A percentile compares a stretch with the other conserved stretches of the same genome.
These are phyloP conservation scores for Solanum appendiculatum DNA, from an alignment of 257 asterid species.

Conservation along the genomic window DNA sequence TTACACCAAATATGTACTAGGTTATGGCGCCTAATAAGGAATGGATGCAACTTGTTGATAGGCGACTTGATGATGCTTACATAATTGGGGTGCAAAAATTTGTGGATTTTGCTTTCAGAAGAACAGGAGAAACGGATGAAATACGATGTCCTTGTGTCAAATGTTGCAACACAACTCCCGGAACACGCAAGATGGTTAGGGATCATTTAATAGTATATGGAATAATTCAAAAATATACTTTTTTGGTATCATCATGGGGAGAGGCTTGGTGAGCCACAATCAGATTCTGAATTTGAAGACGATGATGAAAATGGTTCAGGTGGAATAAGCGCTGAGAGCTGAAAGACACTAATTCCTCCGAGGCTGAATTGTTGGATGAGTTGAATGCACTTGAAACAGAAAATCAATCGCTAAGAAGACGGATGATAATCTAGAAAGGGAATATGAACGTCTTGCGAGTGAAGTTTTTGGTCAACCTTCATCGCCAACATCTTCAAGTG, in stretches of 20 bases:
- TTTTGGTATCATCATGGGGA: not conserved
- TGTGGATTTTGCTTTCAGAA: too few relatives aligned
- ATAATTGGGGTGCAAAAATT: not conserved
- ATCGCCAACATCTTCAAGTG: not conserved
- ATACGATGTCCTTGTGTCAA: not conserved
- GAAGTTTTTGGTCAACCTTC: too few relatives aligned
- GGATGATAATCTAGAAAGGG: not conserved
- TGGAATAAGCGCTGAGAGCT: not conserved
- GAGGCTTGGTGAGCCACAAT: not conserved
- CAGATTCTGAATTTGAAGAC: not conserved
- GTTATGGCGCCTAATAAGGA: not conserved
- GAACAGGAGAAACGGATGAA: not conserved
- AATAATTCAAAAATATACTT: too few relatives aligned
- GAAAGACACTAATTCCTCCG: not conserved
- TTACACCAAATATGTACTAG: not conserved
- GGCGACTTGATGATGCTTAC: not conserved
- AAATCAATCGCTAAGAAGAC: not conserved
- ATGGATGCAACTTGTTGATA: not conserved
- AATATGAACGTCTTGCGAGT: not conserved
- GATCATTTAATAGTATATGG: not conserved
- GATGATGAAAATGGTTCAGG: not conserved
- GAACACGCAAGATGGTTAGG: not conserved
- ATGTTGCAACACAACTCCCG: not conserved
- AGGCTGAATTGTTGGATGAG: too few relatives aligned
- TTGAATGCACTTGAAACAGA: not conserved